These are phyloP conservation scores for Cryoendolithus antarcticus DNA, from an alignment of 2,329 filamentous ascomycete genomes.

Conservation along the genomic window DNA sequence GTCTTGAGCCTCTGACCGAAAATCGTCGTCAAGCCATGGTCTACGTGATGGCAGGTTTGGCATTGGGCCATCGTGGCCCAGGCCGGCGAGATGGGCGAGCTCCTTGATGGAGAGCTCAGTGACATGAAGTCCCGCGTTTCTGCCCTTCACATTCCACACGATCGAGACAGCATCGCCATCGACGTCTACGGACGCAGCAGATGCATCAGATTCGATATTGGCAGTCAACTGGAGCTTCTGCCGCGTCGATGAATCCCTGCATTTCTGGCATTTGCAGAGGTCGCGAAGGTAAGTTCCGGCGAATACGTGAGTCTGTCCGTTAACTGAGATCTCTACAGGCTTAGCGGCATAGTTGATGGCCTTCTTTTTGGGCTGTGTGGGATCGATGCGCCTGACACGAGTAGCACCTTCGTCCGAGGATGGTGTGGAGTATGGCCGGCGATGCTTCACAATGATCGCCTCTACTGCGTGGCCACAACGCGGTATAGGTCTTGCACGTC, in stretches of 20 bases:
- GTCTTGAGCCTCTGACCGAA: slow-evolving; percentile 39
- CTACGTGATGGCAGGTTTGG: slow-evolving; percentile 8
- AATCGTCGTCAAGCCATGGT: slow-evolving; percentile 36
- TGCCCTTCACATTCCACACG: slow-evolving; percentile 25
- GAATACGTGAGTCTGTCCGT: neutral
- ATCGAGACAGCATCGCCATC: slow-evolving; percentile 26
- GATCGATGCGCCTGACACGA: no score
- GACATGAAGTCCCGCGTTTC: slow-evolving; percentile 23
- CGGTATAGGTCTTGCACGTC: no score
- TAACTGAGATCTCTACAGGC: no score
- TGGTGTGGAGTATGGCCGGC: no score
- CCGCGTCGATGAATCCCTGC: slow-evolving; percentile 45
- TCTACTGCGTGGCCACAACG: no score
- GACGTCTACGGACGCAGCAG: slow-evolving; percentile 24
- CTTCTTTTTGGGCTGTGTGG: no score
- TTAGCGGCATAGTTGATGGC: no score
- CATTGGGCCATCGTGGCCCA: neutral
- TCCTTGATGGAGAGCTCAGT: neutral
- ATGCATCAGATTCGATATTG: slow-evolving; percentile 46
- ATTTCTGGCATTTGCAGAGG: slow-evolving; percentile 44
- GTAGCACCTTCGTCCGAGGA: no score
- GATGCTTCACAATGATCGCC: no score
- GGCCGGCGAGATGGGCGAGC: neutral
- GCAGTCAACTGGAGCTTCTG: slow-evolving; percentile 54
- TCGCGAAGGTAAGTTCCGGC: slow-evolving; percentile 36